phyloP scores from a whole-genome alignment of 2,329 filamentous ascomycete species.

The Ascochyta clinopodiicola region DNA sequence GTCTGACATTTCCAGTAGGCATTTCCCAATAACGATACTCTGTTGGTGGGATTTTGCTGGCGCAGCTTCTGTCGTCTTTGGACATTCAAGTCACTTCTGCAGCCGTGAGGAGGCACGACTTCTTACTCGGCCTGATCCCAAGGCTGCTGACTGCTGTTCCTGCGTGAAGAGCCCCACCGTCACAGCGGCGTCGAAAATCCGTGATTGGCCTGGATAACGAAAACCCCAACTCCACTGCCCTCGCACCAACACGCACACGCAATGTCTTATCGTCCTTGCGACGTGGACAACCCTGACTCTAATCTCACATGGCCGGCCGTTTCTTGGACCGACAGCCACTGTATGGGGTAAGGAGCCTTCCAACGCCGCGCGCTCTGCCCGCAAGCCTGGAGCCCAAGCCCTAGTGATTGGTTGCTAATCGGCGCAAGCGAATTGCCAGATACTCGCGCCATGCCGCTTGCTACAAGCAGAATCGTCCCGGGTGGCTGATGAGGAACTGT shows the following conservation, averaged over 20 bases:
- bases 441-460: conserved; percentile 45
- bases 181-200: background rate
- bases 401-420: conserved; percentile 38
- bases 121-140: conserved; percentile 13
- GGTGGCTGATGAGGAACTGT: conserved; percentile 29
- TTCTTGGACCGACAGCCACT: conserved; percentile 32
- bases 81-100: conserved; percentile 32
- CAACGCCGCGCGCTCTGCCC: conserved; percentile 33
- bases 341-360: conserved; percentile 34
- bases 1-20: conserved; percentile 1
- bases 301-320: conserved; percentile 40
- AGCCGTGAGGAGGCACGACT: conserved; percentile 27
- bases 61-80: background rate
- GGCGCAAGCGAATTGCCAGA: conserved; percentile 37
- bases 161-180: background rate
- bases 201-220: conserved; percentile 6
- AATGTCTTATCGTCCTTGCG: conserved; percentile 38
- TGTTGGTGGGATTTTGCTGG: conserved; percentile 9
- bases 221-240: conserved; percentile 19
- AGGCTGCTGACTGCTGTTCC: conserved; percentile 15
- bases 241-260: conserved; percentile 18
- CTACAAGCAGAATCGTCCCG: conserved; percentile 25
- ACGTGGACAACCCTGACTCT: conserved; percentile 35
- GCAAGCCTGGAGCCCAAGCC: conserved; percentile 19
- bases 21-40: background rate